phyloP scores from a whole-genome alignment of 176 grass and related monocot species.

The Guadua angustifolia region DNA sequence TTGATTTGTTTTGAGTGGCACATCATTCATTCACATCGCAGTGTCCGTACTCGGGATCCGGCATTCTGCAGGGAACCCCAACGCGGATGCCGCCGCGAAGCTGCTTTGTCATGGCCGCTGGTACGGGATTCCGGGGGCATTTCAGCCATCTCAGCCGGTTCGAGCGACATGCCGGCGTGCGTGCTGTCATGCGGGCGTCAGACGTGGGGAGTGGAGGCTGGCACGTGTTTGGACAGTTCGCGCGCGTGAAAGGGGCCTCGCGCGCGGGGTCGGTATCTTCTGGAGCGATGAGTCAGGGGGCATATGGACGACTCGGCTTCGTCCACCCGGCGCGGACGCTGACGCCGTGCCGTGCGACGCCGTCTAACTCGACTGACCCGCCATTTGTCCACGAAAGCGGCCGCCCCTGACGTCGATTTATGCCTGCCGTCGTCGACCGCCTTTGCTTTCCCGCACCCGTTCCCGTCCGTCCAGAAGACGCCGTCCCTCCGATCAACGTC shows the following conservation, averaged over 20 bases:
- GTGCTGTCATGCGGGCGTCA: background rate
- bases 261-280: conserved; percentile 12
- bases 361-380: conserved; percentile 52
- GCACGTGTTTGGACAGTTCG: conserved; percentile 43
- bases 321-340: conserved; percentile 31
- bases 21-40: conserved; percentile 16
- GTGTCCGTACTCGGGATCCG: background rate
- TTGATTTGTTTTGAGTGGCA: background rate
- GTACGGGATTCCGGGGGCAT: background rate
- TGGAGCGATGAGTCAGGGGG: conserved; percentile 26
- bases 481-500: conserved; percentile 39
- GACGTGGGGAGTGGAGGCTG: background rate
- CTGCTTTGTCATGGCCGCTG: background rate
- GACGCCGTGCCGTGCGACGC: conserved; percentile 40
- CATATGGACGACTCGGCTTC: background rate
- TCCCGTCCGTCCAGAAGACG: conserved; percentile 24
- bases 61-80: background rate
- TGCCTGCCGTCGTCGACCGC: conserved; percentile 25
- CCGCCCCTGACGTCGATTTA: conserved; percentile 30
- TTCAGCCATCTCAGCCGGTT: background rate
- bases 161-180: background rate
- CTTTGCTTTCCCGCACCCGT: background rate
- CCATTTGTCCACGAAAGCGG: conserved; percentile 56
- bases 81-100: conserved; percentile 25
- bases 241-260: conserved; percentile 6